Evolutionary conservation across 768 basidiomycete genomes (phyloP).

Genomic region (Leccinum variicolor): DNA sequence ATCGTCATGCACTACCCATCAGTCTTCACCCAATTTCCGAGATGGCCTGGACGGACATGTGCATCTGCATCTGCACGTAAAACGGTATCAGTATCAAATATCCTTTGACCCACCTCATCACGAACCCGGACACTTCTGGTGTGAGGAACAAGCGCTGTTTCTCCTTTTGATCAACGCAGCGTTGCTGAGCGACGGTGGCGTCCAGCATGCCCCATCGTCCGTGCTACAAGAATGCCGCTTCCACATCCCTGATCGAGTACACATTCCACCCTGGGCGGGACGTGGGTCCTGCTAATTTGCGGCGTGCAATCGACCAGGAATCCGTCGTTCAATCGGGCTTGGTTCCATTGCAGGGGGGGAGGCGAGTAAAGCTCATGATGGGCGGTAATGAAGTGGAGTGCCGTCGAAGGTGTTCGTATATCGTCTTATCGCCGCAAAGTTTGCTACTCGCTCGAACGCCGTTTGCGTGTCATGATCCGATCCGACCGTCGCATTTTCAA

Average conservation of each 20-base stretch:
- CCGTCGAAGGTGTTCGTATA: background rate
- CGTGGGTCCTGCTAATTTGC: background rate
- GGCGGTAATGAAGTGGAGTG: slow-evolving; percentile 22
- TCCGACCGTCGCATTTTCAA: background rate
- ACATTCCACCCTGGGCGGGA: background rate
- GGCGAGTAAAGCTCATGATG: background rate
- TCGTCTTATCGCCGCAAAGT: slow-evolving; percentile 5
- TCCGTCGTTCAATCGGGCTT: slow-evolving; percentile 2
- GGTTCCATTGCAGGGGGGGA: slow-evolving; percentile 2
- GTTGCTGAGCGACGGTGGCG: slow-evolving; percentile 5
- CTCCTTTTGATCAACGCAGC: slow-evolving; percentile 8
- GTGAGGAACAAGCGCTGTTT: slow-evolving; percentile 1
- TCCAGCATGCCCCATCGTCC: slow-evolving; percentile 2
- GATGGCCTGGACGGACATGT: slow-evolving; percentile 4
- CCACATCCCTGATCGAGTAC: slow-evolving; percentile 8
- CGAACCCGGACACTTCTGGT: slow-evolving; percentile 6
- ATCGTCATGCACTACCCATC: slow-evolving; percentile 10
- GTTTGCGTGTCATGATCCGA: background rate
- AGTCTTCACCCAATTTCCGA: slow-evolving; percentile 18
- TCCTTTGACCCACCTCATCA: background rate
- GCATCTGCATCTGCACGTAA: slow-evolving; percentile 4
- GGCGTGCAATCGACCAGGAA: background rate
- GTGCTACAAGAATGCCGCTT: slow-evolving; percentile 6
- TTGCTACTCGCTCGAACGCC: background rate
- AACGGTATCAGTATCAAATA: slow-evolving; percentile 1